Evolutionary conservation across 129 eudicot genomes (phyloP).

Genomic region (Flaveria linearis): DNA sequence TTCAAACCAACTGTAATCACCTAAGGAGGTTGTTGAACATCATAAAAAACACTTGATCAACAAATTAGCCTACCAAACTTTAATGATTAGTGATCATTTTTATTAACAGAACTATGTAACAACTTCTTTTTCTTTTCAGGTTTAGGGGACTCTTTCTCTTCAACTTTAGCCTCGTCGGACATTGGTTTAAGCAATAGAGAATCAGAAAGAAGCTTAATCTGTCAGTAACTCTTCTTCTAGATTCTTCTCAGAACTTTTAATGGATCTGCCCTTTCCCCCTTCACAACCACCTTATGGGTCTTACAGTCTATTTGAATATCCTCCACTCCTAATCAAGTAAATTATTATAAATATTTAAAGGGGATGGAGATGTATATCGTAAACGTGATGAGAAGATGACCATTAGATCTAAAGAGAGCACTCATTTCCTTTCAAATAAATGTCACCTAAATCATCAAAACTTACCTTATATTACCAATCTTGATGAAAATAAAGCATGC

Average conservation of each 20-base stretch:
- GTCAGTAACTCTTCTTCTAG: conserved; percentile 84
- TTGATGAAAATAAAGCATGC: no score
- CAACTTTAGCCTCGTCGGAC: conserved; percentile 59
- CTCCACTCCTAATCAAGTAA: conserved; percentile 60
- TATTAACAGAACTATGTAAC: conserved; percentile 17
- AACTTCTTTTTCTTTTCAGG: conserved; percentile 81
- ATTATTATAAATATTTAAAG: background rate
- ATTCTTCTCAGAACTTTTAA: conserved; percentile 76
- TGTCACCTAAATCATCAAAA: no score
- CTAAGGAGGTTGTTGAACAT: conserved; percentile 55
- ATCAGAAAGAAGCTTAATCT: conserved; percentile 80
- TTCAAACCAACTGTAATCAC: no score
- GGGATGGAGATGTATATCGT: conserved; percentile 6
- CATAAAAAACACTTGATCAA: conserved; percentile 34
- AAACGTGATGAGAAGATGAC: conserved; percentile 13
- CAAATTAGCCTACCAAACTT: background rate
- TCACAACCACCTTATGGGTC: conserved; percentile 80
- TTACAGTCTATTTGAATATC: conserved; percentile 82
- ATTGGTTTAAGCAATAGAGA: conserved; percentile 72
- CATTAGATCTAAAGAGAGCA: conserved; percentile 37
- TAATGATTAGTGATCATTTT: background rate
- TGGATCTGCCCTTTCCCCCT: conserved; percentile 98
- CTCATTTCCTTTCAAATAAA: background rate
- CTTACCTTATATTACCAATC: no score
- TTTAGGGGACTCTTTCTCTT: conserved; percentile 59